Conservation (phyloP, 768 basidiomycete genomes). For the Suillus placidus region DNA sequence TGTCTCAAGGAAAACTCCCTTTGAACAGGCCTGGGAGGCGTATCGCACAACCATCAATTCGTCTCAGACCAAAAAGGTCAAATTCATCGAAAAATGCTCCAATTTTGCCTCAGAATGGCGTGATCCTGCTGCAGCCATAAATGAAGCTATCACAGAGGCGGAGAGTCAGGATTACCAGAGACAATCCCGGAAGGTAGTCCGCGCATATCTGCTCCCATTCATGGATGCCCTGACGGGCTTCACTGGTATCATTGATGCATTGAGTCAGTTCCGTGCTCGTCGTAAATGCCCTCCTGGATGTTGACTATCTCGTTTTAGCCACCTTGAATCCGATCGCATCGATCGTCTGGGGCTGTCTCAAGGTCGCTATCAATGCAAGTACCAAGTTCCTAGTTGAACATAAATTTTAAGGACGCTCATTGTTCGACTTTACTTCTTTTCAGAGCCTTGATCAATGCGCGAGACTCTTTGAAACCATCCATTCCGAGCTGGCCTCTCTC, state of each 20-base stretch:
- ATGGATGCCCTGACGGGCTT: no score
- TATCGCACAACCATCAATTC: background rate
- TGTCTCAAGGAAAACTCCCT: constrained; percentile 1
- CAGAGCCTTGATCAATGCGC: constrained; percentile 12
- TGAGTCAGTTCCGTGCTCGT: no score
- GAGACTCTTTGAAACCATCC: constrained; percentile 25
- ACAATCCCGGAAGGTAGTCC: no score
- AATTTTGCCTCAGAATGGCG: no score
- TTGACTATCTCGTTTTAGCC: no score
- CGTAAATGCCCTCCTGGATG: no score
- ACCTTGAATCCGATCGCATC: background rate
- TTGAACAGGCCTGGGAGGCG: background rate
- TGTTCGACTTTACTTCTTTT: background rate
- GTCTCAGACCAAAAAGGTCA: background rate
- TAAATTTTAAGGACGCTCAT: constrained; percentile 14
- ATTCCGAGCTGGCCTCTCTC: constrained; percentile 18
- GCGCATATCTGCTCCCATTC: no score
- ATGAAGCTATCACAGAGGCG: no score
- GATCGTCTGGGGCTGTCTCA: background rate
- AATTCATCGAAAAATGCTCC: no score
- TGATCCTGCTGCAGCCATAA: no score
- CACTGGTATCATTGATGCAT: no score
- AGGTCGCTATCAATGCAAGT: background rate
- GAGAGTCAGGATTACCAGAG: no score
- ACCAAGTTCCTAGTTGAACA: background rate